phyloP scores from a whole-genome alignment of 2,329 filamentous ascomycete genomes.

The Rutstroemia sp. region DNA sequence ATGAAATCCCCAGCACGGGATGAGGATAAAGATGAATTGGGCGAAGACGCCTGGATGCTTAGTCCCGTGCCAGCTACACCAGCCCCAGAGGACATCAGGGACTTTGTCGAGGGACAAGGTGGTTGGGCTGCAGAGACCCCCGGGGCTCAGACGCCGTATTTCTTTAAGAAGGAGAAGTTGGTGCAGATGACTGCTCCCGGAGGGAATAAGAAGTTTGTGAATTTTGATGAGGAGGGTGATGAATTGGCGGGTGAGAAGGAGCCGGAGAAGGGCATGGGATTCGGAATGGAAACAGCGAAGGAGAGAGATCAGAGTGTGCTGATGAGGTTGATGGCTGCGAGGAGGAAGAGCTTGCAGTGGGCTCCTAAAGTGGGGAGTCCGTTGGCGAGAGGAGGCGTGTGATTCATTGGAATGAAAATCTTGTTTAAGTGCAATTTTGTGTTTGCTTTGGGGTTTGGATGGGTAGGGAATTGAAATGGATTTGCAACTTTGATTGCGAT shows the following conservation, averaged over 20 bases:
- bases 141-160: conserved; percentile 27
- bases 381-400: conserved; percentile 40
- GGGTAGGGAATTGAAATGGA: neutral
- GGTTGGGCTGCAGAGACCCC: conserved; percentile 26
- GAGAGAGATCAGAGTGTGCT: conserved; percentile 44
- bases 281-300: conserved; percentile 33
- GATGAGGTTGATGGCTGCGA: conserved; percentile 54
- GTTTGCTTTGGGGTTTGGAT: neutral
- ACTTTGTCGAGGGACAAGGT: conserved; percentile 24
- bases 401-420: neutral
- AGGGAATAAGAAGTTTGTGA: conserved; percentile 17
- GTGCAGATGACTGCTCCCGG: conserved; percentile 24
- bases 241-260: neutral
- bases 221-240: conserved; percentile 13
- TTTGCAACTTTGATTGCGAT: neutral
- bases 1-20: conserved; percentile 23
- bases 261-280: conserved; percentile 15
- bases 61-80: conserved; percentile 28
- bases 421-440: neutral
- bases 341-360: conserved; percentile 71
- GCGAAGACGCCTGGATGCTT: conserved; percentile 22
- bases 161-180: conserved; percentile 25
- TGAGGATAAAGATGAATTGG: conserved; percentile 13
- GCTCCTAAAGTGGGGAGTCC: conserved; percentile 70
- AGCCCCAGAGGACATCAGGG: conserved; percentile 24